Base-by-base conservation (phyloP, 73 alveolate genomes). In the Paramecium sonneborni region DNA sequence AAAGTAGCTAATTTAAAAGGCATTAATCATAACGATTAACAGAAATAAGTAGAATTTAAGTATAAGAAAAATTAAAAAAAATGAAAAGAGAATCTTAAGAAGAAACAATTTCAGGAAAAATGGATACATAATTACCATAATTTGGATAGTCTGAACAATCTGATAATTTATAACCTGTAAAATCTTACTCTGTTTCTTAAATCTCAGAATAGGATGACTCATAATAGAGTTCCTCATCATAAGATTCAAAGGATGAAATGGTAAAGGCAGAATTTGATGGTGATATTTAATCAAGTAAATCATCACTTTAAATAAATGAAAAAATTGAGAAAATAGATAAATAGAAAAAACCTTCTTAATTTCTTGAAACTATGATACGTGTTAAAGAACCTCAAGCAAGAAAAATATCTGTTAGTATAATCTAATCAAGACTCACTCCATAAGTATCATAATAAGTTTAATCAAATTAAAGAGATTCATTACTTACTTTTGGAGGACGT, bases 401-500 rank as follows among this genome's bases (percentile, higher is more conserved):
- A 62, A 62, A 62, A 12, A 26, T 62, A 23, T 62, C 84, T 3
- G 48, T 62, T 5, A 62, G 48, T 62, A 3, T 62, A 23, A 62
- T 62, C 18, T 62, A 62, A 62, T 30, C 18, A 30, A 62, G 44
- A 26, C 11, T 62, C 12, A 26, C 6, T 30, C 44, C 39, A 14
- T 32, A 62, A 30, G 7, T 62, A 0, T 14, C 18, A 0, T 26
- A 62, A 62, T 32, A 26, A 5, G 12, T 26, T 30, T 14, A 11
- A 34, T 34, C 57, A 32, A 28, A 72, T 12, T n/a, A 37, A 15
- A 72, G 86, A 37, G 86, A 72, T 72, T 72, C 86, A n/a, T 18
- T 72, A 5, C 57, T 72, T 20, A 72, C 86, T n/a, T 72, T 72
- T 72, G 86, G 86, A 35, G 57, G 57, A 35, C 38, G 86, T 12